Evolutionary conservation across 352 stramenopile species (phyloP).

Genomic region (Phytophthora boehmeriae): DNA sequence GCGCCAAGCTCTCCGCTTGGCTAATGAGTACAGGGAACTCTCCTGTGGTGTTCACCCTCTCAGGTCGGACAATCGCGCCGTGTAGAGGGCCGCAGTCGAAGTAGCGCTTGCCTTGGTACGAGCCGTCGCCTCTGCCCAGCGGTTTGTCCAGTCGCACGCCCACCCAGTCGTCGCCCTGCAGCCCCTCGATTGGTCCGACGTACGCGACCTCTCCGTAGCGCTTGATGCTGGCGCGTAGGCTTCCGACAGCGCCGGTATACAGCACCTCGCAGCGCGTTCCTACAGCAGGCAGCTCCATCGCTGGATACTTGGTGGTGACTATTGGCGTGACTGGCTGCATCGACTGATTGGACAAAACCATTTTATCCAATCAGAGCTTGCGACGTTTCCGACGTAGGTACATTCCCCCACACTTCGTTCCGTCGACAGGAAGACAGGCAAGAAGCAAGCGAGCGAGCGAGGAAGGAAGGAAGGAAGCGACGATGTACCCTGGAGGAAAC

Average conservation of each 20-base stretch:
- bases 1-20: slow-evolving; percentile 57
- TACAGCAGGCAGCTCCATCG: slow-evolving; percentile 17
- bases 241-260: slow-evolving; percentile 30
- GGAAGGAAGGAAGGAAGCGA: no score
- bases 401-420: neutral
- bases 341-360: neutral
- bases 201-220: slow-evolving; percentile 74
- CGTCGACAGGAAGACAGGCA: neutral
- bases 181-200: slow-evolving; percentile 55
- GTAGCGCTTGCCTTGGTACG: slow-evolving; percentile 55
- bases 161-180: slow-evolving; percentile 69
- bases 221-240: slow-evolving; percentile 65
- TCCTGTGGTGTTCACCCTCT: slow-evolving; percentile 58
- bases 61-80: slow-evolving; percentile 68
- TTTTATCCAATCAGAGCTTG: no score
- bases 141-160: slow-evolving; percentile 78
- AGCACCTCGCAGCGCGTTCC: slow-evolving; percentile 67
- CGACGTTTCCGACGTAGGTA: slow-evolving; percentile 5
- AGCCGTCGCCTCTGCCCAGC: slow-evolving; percentile 78
- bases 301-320: no score
- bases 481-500: slow-evolving; percentile 34
- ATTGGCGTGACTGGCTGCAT: no score
- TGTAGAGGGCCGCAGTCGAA: slow-evolving; percentile 67
- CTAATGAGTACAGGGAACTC: slow-evolving; percentile 59
- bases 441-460: slow-evolving; percentile 8